Evolutionary conservation across 2,329 filamentous ascomycete genomes (phyloP).

Genomic region (Xylariaceae sp.): DNA sequence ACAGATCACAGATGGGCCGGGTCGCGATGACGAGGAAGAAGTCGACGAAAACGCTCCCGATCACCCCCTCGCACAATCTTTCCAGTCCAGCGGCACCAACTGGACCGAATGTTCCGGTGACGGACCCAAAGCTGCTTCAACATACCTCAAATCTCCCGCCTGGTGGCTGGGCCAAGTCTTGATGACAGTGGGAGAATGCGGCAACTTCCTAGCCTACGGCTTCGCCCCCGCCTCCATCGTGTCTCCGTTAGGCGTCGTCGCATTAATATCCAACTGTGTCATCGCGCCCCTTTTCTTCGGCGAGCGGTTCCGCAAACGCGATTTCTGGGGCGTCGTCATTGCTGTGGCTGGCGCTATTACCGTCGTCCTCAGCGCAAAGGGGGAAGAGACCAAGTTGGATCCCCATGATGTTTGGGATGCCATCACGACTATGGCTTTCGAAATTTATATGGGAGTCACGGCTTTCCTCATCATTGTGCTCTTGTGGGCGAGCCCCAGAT

Average conservation of each 20-base stretch:
- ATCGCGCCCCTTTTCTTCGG: constrained; percentile 94
- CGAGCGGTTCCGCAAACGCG: constrained; percentile 78
- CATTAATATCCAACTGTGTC: constrained; percentile 91
- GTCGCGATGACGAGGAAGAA: constrained; percentile 37
- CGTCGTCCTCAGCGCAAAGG: constrained; percentile 86
- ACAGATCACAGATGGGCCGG: constrained; percentile 22
- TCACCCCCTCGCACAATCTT: constrained; percentile 50
- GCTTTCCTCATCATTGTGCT: constrained; percentile 67
- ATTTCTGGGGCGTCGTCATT: constrained; percentile 84
- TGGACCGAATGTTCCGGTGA: constrained; percentile 36
- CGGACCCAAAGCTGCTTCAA: constrained; percentile 47
- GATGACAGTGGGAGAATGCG: constrained; percentile 88
- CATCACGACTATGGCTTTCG: constrained; percentile 84
- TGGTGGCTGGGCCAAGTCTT: constrained; percentile 95
- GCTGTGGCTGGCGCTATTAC: constrained; percentile 85
- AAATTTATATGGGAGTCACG: constrained; percentile 82
- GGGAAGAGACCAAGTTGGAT: constrained; percentile 84
- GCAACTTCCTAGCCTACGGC: constrained; percentile 95
- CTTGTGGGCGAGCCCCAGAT: constrained; percentile 77
- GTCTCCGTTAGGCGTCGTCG: constrained; percentile 93
- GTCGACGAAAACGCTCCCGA: constrained; percentile 38
- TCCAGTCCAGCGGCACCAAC: constrained; percentile 41
- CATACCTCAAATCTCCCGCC: constrained; percentile 85
- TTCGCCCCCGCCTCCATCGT: constrained; percentile 98
- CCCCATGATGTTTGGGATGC: constrained; percentile 86